Base-by-base conservation (phyloP, 176 grass and related monocot genomes). In the Phoenix dactylifera region DNA sequence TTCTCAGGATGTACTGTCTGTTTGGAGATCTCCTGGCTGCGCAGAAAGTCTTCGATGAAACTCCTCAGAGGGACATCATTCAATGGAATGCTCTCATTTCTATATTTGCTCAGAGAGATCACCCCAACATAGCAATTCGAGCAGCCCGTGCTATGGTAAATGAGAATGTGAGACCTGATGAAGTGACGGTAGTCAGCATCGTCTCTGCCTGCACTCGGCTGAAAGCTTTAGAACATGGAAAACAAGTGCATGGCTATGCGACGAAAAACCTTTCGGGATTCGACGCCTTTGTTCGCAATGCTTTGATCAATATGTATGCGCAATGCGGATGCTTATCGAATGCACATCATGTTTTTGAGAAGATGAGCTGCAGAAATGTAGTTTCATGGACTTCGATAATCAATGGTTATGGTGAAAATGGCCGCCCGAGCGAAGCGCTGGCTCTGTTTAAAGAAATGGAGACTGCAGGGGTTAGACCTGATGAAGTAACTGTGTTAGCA, bases 301-400 rank as follows among this genome's bases (percentile, higher is more conserved):
- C 81, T 4, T 25, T 82, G 62, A 52, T 89, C 1, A 64, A 59
- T 32, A 82, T 89, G 81, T 89, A 89, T 0, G 75, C 71, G 7
- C 72, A 56, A 14, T 82, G 74, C 1, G 56, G 19, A 7, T 57
- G 54, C 59, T 52, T 76, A 50, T 22, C 39, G 0, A 29, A 65
- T 26, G 78, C 66, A 0, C 66, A 62, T 23, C 35, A 5, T 3
- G 54, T 79, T 54, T 89, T 89, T 6, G 1, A 22, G 0, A 4
- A 61, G 5, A 62, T 73, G 28, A 60, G 16, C 20, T 64, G 30
- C 50, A 79, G 55, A 68, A 82, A 61, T 26, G 44, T 28, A 25
- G 81, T 89, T 7, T 79, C 81, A 3, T 89, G 86, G 81, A 81
- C 86, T 28, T 82, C 66, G 64, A 76, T 89, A 63, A 85, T 85